These are phyloP conservation scores for Stemphylium lycopersici DNA, from an alignment of 2,329 filamentous ascomycete genomes.

Conservation along the genomic window DNA sequence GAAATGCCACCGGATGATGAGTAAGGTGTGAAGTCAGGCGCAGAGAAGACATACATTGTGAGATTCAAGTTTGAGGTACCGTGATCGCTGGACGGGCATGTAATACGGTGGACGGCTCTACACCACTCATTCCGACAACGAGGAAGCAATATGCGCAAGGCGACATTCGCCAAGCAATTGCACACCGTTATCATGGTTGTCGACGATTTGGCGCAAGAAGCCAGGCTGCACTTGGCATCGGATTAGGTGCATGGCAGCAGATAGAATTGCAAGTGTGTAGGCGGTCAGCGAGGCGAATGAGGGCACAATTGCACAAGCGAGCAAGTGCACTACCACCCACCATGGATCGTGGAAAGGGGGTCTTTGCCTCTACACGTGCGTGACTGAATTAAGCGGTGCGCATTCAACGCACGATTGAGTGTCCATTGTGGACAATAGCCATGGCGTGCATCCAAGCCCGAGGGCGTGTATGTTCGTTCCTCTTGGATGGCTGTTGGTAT, in stretches of 20 bases:
- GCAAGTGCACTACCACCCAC: conserved; percentile 13
- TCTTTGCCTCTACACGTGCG: neutral
- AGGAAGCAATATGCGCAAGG: neutral
- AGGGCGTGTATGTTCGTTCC: neutral
- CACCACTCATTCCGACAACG: neutral
- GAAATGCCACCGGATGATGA: conserved; percentile 97
- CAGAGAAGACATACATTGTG: neutral
- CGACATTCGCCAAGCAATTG: neutral
- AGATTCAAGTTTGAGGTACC: neutral
- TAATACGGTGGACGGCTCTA: neutral
- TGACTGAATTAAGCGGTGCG: neutral
- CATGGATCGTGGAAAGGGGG: conserved; percentile 1
- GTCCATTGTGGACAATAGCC: neutral
- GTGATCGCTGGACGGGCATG: neutral
- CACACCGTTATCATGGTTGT: neutral
- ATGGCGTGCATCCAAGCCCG: neutral
- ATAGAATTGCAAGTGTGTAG: conserved; percentile 11
- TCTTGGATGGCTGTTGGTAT: neutral
- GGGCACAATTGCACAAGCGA: conserved; percentile 9
- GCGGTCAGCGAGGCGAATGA: conserved; percentile 6
- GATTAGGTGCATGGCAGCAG: neutral
- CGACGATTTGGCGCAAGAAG: neutral
- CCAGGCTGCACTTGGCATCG: neutral
- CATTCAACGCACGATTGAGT: neutral
- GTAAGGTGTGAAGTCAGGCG: conserved; percentile 53